A percentile compares a stretch with the other conserved stretches of the same genome.
Evolutionary conservation across 2,329 filamentous ascomycete species (phyloP).

Genomic region (Cladorrhinum sp.): DNA sequence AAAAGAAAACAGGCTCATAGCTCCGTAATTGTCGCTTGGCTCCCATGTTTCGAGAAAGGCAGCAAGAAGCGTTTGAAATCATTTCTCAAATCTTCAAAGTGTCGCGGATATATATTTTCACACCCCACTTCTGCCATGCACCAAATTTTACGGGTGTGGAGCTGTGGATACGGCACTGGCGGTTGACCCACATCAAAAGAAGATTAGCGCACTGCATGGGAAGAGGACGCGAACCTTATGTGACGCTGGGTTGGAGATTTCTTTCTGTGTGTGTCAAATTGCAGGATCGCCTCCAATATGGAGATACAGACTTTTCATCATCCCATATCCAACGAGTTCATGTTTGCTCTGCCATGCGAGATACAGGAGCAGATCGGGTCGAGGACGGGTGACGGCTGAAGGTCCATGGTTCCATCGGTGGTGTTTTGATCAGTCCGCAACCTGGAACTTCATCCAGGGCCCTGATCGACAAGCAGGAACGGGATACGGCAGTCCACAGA

Average conservation of each 20-base stretch:
- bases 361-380: not conserved
- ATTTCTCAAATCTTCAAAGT: not conserved
- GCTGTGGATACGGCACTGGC: constrained; percentile 19
- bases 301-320: not conserved
- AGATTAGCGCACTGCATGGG: constrained; percentile 2
- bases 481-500: not conserved
- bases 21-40: not conserved
- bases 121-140: constrained; percentile 9
- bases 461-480: constrained; percentile 16
- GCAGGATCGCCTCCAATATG: constrained; percentile 3
- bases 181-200: constrained; percentile 14
- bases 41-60: not conserved
- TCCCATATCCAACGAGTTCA: not conserved
- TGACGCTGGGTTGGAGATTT: constrained; percentile 3
- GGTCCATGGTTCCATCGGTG: not conserved
- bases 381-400: not conserved
- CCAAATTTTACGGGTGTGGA: constrained; percentile 27
- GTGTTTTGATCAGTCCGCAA: constrained; percentile 14
- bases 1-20: not conserved
- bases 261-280: constrained; percentile 9
- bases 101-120: constrained; percentile 11
- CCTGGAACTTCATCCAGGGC: constrained; percentile 5
- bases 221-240: constrained; percentile 1
- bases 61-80: not conserved
- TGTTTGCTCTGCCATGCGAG: not conserved